phyloP scores from a whole-genome alignment of 495 filamentous ascomycete genomes.

The Astrothelium macrocarpum region DNA sequence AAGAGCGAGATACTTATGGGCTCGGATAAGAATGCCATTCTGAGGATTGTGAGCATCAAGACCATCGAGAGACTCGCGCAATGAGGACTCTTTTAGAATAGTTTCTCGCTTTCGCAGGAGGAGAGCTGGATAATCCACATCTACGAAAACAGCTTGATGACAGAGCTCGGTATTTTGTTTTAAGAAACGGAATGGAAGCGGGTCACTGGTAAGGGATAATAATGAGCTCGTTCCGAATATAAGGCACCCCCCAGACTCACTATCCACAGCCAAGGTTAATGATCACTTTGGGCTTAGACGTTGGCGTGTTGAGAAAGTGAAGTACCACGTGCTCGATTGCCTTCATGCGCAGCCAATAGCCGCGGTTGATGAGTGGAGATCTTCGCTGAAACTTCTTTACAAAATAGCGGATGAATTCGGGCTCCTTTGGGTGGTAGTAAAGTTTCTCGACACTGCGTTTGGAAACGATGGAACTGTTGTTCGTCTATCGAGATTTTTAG shows the following conservation, averaged over 20 bases:
- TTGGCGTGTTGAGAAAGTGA: slow-evolving; percentile 53
- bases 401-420: slow-evolving; percentile 78
- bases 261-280: slow-evolving; percentile 88
- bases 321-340: slow-evolving; percentile 64
- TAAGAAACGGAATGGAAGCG: slow-evolving; percentile 78
- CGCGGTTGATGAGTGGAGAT: slow-evolving; percentile 76
- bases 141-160: slow-evolving; percentile 57
- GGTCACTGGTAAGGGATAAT: slow-evolving; percentile 51
- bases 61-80: slow-evolving; percentile 43
- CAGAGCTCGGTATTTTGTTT: slow-evolving; percentile 48
- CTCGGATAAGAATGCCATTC: slow-evolving; percentile 37
- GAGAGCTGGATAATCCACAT: slow-evolving; percentile 78
- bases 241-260: slow-evolving; percentile 42
- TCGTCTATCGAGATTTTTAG: slow-evolving; percentile 48
- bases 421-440: slow-evolving; percentile 65
- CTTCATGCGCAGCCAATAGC: slow-evolving; percentile 78
- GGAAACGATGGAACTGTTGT: slow-evolving; percentile 80
- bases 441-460: slow-evolving; percentile 81
- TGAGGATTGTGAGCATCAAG: slow-evolving; percentile 35
- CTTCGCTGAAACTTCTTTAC: slow-evolving; percentile 72
- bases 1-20: slow-evolving; percentile 56
- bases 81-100: slow-evolving; percentile 50
- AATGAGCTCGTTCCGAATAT: slow-evolving; percentile 6
- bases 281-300: slow-evolving; percentile 58
- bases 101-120: slow-evolving; percentile 63